Base-by-base conservation (phyloP, 1,284 basidiomycete genomes). In the Pascua sp. region DNA sequence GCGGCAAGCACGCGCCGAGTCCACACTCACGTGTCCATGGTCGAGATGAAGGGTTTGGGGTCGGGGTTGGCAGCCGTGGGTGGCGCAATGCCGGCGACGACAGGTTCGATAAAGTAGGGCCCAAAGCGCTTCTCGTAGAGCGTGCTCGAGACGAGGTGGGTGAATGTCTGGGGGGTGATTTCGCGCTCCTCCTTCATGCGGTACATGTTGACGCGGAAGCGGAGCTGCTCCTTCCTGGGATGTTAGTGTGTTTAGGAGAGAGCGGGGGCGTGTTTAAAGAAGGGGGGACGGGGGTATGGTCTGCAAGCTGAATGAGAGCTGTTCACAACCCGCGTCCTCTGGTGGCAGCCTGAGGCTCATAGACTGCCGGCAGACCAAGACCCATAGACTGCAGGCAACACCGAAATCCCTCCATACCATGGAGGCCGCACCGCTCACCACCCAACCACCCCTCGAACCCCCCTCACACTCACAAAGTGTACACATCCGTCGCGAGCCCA, bases 181-280 rank as follows among this genome's bases (percentile, higher is more conserved):
- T 94, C 89, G 60, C 96, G 85, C 75, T 98, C 95, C 77, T 99
- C 96, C 80, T 98, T 99, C 85, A 99, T 97, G 49, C 91, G 90
- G 81, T 98, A 98, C 91, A 98, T 96, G 81, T 98, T 99, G 58
- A 96, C 88, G 60, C 94, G 84, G 80, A 90, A 96, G 56, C 96
- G 86, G 70, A 97, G 87, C 54, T 86, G 85, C 77, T 97, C 91
- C 64, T 86, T 87, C 65, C 91, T 93, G 15, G 8, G 11, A 32
- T 32, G 55, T 60, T 13, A 60, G 53, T 36, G 40, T 39, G 11
- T 18, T 38, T n/a, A 50, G 42, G 42, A 43, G 42, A n/a, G n/a
- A 8, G 4, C 8, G 8, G 15, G 16, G 13, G 13, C 15, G 5
- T 40, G n/a, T 9, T 32, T 12, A n/a, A 8, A n/a, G n/a, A 18